Base-by-base conservation (phyloP, 495 filamentous ascomycete genomes). In the Oleoguttula mirabilis region DNA sequence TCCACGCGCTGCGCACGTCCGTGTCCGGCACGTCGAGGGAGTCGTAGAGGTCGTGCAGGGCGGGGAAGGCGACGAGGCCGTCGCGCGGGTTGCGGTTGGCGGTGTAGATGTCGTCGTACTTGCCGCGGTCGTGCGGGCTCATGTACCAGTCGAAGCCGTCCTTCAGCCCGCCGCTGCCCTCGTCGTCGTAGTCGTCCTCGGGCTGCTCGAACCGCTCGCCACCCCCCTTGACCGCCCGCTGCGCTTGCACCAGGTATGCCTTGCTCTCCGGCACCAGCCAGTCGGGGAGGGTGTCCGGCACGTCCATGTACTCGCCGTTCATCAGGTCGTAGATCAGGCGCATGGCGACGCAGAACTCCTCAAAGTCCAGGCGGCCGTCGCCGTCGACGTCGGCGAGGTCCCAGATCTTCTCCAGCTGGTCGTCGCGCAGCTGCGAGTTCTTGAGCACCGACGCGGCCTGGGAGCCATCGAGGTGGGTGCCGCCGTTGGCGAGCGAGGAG, bases 131-230 rank as follows among this genome's bases (percentile, higher is more conserved):
- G 30, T 68, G 62, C 1, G 90, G 90, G 46, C 75, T 82, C 87
- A 98, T 96, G 64, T 98, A 98, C 90, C 90, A 98, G 61, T 98
- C 90, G 62, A 98, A 98, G 1, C 88, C 87, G 63, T 94, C 84
- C 58, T 90, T 93, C 40, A 98, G 64, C 4, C 90, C 85, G n/a
- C n/a, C n/a, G 3, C 75, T 74, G 16, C 73, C 75, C 48, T 84
- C 80, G 47, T 88, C 82, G 32, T 75, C 71, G 10, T 33, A 11
- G 43, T 73, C 71, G 7, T 53, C 44, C 43, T 77, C 71, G 33
- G 76, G 67, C 44, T 75, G 72, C 62, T 94, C 86, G 62, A 95
- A 94, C 47, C 80, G 73, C 24, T 79, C 72, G 42, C 77, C 80
- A 30, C 76, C 71, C 40, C 74, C 76, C 28, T 76, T 81, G 41